Evolutionary conservation across 2,329 filamentous ascomycete genomes (phyloP).

Genomic region (Coniosporium tulheliwenetii): DNA sequence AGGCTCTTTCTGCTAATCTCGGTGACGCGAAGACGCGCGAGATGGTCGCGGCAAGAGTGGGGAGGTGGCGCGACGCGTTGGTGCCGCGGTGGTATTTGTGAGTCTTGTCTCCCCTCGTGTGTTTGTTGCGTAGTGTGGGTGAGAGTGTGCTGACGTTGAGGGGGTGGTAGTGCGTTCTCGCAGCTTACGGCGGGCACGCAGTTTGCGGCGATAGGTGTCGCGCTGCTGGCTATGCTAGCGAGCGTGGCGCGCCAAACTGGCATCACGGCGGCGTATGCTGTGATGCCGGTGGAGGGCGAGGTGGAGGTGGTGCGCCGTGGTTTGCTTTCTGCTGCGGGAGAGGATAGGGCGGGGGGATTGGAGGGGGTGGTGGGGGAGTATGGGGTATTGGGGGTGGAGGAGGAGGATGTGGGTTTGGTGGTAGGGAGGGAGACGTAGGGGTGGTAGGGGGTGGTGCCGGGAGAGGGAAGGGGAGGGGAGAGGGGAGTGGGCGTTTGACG

Average conservation of each 20-base stretch:
- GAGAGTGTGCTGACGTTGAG: not conserved
- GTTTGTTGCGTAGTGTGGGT: not conserved
- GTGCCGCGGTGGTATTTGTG: conserved; percentile 9
- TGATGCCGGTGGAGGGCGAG: conserved; percentile 19
- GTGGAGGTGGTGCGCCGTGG: too few relatives aligned
- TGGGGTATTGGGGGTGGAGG: conserved; percentile 21
- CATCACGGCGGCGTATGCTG: conserved; percentile 24
- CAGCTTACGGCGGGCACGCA: conserved; percentile 28
- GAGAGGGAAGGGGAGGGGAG: too few relatives aligned
- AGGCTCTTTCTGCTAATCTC: not conserved
- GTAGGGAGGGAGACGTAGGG: conserved; percentile 4
- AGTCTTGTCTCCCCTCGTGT: not conserved
- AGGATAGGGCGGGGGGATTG: conserved; percentile 10
- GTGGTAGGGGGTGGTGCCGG: too few relatives aligned
- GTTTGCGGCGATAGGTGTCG: conserved; percentile 28
- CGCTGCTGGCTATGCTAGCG: conserved; percentile 25
- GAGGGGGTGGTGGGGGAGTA: conserved; percentile 25
- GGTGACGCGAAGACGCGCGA: conserved; percentile 7
- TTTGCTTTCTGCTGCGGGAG: too few relatives aligned
- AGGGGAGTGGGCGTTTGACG: not conserved
- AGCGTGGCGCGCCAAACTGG: conserved; percentile 24
- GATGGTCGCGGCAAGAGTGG: conserved; percentile 10
- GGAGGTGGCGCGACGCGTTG: conserved; percentile 3
- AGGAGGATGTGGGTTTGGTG: conserved; percentile 14
- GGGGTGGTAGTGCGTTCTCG: conserved; percentile 15